Percentiles rank a stretch among this genome's conserved stretches.
phyloP scores from a whole-genome alignment of 257 asterid genomes.

The Marsdenia floribunda region DNA sequence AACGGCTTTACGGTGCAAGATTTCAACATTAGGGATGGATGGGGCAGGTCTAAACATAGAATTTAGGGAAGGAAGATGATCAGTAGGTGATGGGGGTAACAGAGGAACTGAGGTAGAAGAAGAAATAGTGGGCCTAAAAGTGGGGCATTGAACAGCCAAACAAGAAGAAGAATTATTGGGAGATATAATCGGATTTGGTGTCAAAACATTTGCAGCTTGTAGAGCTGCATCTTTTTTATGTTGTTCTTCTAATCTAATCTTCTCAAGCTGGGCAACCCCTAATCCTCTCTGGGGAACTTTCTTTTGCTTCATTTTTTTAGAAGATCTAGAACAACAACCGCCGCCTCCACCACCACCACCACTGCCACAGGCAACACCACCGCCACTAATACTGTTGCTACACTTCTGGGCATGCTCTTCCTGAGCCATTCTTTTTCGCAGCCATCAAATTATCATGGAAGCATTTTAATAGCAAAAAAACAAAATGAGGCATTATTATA shows the following conservation, averaged over 20 bases:
- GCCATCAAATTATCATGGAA: slow-evolving; percentile 42
- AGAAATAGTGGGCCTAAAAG: slow-evolving; percentile 34
- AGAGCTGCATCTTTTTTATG: slow-evolving; percentile 45
- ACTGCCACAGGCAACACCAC: slow-evolving; percentile 11
- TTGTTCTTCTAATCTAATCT: slow-evolving; percentile 70
- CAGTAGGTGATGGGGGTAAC: slow-evolving; percentile 24
- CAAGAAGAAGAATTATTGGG: slow-evolving; percentile 28
- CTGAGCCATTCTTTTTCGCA: slow-evolving; percentile 43
- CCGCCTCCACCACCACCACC: slow-evolving; percentile 19
- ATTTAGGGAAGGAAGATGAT: slow-evolving; percentile 37
- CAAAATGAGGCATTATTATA: slow-evolving; percentile 21
- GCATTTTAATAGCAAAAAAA: slow-evolving; percentile 31
- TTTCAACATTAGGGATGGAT: slow-evolving; percentile 33
- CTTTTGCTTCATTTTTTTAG: slow-evolving; percentile 61
- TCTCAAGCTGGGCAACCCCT: slow-evolving; percentile 95
- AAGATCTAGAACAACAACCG: slow-evolving; percentile 25
- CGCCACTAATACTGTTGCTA: slow-evolving; percentile 35
- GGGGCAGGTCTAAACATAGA: slow-evolving; percentile 30
- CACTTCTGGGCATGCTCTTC: slow-evolving; percentile 41
- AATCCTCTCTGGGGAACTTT: slow-evolving; percentile 85
- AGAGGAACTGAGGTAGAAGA: slow-evolving; percentile 27
- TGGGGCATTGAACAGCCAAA: slow-evolving; percentile 23
- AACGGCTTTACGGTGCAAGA: slow-evolving; percentile 24
- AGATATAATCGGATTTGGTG: slow-evolving; percentile 30
- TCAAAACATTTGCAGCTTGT: slow-evolving; percentile 31